Conservation (phyloP, 1,139 yeast species). For the Blastobotrys malaysiensis region DNA sequence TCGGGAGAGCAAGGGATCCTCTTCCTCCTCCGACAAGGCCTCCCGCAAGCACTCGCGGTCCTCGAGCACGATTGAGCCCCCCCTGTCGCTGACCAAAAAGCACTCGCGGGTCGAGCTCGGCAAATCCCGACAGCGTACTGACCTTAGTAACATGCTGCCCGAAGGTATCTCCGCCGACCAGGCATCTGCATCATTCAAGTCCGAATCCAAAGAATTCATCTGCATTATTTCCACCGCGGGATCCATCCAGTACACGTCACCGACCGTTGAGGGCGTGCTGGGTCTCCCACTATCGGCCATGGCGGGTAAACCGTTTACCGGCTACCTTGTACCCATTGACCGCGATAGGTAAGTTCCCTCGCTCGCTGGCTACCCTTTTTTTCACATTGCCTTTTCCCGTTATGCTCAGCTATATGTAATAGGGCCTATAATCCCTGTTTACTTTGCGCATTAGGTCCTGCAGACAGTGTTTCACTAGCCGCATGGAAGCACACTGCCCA, state of each 20-base stretch:
- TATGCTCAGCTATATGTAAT: neutral
- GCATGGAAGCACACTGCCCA: neutral
- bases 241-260: conserved; percentile 18
- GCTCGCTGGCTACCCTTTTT: too few species aligned
- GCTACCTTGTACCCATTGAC: conserved; percentile 25
- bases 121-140: neutral
- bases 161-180: conserved; percentile 3
- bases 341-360: conserved; percentile 20
- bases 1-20: neutral
- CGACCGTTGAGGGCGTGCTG: conserved; percentile 17
- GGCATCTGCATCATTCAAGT: neutral
- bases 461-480: neutral
- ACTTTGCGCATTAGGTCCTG: neutral
- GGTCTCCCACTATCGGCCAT: conserved; percentile 18
- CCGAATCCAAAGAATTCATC: conserved; percentile 10
- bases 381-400: neutral
- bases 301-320: conserved; percentile 17
- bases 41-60: conserved; percentile 13
- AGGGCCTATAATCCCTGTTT: conserved; percentile 1
- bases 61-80: conserved; percentile 12
- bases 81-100: conserved; percentile 8
- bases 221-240: conserved; percentile 19
- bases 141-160: neutral
- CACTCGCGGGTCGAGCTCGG: conserved; percentile 11
- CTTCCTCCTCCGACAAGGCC: neutral